Base-by-base conservation (phyloP, 2,329 filamentous ascomycete species). In the Penicillium griseofulvum region DNA sequence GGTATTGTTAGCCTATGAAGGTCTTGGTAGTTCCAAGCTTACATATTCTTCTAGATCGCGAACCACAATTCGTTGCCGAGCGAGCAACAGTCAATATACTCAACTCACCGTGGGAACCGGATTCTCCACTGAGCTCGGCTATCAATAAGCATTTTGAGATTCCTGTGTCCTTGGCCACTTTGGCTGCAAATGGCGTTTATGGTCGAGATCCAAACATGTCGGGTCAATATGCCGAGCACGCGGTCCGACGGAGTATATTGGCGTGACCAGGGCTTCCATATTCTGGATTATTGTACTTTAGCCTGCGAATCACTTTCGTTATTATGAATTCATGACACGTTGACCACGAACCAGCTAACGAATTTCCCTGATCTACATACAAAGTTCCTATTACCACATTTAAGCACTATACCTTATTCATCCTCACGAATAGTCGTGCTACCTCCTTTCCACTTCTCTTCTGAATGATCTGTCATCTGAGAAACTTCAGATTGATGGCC, bases 121-220 rank as follows among this genome's bases (percentile, higher is more conserved):
- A 38, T 4, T 38, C 49, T 3, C 31, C 28, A 5, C 57, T 57
- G 26, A 51, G 55, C 14, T 10, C 22, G 5, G 39, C 47, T 10
- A 52, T 65, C 22, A 61, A 52, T 7, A 64, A 61, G 11, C 62
- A 65, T 33, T 65, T 65, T 24, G 59, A 65, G 47, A 34, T 65
- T 2, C 62, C 61, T 14, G 58, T 43, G 8, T 64, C 62, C 5
- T 42, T 43, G 17, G 28, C 37, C 4, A 38, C 33, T 43, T 22
- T 54, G 17, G 11, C 37, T 12, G 17, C 11, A 42, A 17, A 11
- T 28, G 9, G 17, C 12, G 26, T 16, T 12, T 14, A 11, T 54
- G 34, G 14, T 10, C 46, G 5, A 28, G 17, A 12, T 8, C 12
- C n/a, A 31, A 37, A 42, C 33, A 19, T 22, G 8, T 14, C 33